These are phyloP conservation scores for Scenedesmus sp. DNA, from an alignment of 163 green algal genomes.

Conservation along the genomic window DNA sequence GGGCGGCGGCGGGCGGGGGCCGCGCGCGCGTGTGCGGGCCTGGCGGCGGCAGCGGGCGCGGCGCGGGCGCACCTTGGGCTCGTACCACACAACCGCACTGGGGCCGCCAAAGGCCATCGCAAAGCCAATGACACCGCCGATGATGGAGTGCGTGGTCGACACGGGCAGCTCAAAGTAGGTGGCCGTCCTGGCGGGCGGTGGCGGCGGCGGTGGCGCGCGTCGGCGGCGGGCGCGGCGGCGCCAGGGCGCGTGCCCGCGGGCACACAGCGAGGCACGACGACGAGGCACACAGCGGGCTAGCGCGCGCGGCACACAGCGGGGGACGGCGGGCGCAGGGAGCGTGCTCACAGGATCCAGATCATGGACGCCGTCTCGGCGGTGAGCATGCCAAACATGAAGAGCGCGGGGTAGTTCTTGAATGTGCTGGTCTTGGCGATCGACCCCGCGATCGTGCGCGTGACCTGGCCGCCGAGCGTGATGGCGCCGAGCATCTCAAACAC, in stretches of 20 bases:
- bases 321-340: background rate
- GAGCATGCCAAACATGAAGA: conserved; percentile 59
- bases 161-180: conserved; percentile 62
- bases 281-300: background rate
- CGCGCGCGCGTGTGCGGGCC: too few species aligned
- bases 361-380: conserved; percentile 52
- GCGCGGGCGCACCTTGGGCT: too few species aligned
- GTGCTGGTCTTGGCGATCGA: conserved; percentile 48
- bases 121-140: conserved; percentile 33
- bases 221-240: background rate
- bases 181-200: too few species aligned
- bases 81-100: conserved; percentile 7
- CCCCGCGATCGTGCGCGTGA: conserved; percentile 64
- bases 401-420: conserved; percentile 13
- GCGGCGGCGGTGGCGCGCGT: conserved; percentile 7
- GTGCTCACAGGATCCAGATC: conserved; percentile 57
- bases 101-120: conserved; percentile 14
- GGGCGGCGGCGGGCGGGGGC: too few species aligned
- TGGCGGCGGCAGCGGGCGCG: too few species aligned
- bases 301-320: background rate
- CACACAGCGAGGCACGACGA: background rate
- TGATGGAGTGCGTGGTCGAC: conserved; percentile 67
- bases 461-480: conserved; percentile 59
- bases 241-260: background rate
- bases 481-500: conserved; percentile 67